Percentiles rank a stretch among this genome's conserved stretches.
phyloP scores from a whole-genome alignment of 768 basidiomycete species.

The Terana coerulea region DNA sequence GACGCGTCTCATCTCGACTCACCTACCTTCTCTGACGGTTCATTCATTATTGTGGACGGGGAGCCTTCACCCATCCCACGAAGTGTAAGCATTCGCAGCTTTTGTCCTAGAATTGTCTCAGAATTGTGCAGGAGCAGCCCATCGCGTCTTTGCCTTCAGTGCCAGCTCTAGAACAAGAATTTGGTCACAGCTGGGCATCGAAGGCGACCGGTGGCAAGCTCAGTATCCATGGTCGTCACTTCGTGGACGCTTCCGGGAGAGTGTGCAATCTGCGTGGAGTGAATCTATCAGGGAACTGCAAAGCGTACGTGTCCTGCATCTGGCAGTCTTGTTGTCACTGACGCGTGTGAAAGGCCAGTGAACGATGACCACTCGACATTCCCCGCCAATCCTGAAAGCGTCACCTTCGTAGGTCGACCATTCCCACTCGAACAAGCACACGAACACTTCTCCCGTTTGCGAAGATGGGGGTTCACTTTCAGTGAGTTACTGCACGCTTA shows the following conservation, averaged over 20 bases:
- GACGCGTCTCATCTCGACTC: not conserved
- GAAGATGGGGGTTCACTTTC: constrained; percentile 87
- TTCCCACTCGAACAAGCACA: constrained; percentile 89
- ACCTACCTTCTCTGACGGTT: not conserved
- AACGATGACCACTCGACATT: constrained; percentile 68
- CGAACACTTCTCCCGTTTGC: constrained; percentile 73
- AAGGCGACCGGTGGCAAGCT: constrained; percentile 53
- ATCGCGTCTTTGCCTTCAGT: too few relatives aligned
- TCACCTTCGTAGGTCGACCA: constrained; percentile 88
- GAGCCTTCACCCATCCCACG: not conserved
- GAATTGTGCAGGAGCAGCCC: too few relatives aligned
- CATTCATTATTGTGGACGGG: not conserved
- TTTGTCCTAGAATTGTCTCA: too few relatives aligned
- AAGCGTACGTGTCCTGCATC: constrained; percentile 53
- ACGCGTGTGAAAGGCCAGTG: constrained; percentile 45
- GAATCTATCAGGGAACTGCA: constrained; percentile 79
- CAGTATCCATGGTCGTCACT: constrained; percentile 67
- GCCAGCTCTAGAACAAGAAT: constrained; percentile 27
- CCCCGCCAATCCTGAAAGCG: constrained; percentile 55
- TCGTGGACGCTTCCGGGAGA: constrained; percentile 76
- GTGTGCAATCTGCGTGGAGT: constrained; percentile 81
- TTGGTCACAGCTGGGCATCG: constrained; percentile 72
- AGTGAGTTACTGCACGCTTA: constrained; percentile 42
- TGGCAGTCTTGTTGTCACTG: not conserved
- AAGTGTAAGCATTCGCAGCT: too few relatives aligned